Evolutionary conservation across 768 basidiomycete genomes (phyloP).

Genomic region (Daedaleopsis sinensis): DNA sequence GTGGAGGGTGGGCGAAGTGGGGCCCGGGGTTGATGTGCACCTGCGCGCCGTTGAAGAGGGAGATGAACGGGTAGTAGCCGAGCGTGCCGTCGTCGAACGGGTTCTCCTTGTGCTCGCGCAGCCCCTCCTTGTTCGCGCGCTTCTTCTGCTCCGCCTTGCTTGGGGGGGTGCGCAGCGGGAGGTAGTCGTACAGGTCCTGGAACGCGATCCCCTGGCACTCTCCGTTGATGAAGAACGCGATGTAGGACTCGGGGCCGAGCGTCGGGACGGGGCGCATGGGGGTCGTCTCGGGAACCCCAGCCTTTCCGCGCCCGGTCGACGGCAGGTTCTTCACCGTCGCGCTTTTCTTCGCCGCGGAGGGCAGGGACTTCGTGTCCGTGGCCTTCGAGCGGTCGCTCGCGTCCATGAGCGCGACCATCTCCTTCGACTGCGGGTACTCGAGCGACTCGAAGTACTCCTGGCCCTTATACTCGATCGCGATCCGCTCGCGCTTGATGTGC

Average conservation of each 20-base stretch:
- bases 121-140: conserved; percentile 62
- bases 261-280: conserved; percentile 64
- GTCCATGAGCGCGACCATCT: conserved; percentile 91
- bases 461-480: conserved; percentile 94
- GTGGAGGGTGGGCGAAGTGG: conserved; percentile 79
- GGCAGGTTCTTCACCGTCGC: conserved; percentile 70
- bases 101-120: conserved; percentile 77
- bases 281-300: conserved; percentile 35
- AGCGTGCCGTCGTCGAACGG: conserved; percentile 92
- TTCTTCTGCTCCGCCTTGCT: conserved; percentile 69
- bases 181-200: conserved; percentile 86
- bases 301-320: conserved; percentile 52
- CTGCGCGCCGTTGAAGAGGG: conserved; percentile 87
- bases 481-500: conserved; percentile 83
- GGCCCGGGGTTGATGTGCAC: conserved; percentile 90
- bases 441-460: conserved; percentile 95
- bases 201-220: conserved; percentile 83
- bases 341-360: conserved; percentile 64
- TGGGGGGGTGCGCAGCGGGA: conserved; percentile 72
- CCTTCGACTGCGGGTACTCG: conserved; percentile 87
- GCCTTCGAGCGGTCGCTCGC: conserved; percentile 57
- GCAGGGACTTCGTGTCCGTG: conserved; percentile 55
- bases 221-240: conserved; percentile 94
- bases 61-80: conserved; percentile 96
- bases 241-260: conserved; percentile 62